These are phyloP conservation scores for Phaeoacremonium minimum DNA, from an alignment of 2,329 filamentous ascomycete species.

Conservation along the genomic window DNA sequence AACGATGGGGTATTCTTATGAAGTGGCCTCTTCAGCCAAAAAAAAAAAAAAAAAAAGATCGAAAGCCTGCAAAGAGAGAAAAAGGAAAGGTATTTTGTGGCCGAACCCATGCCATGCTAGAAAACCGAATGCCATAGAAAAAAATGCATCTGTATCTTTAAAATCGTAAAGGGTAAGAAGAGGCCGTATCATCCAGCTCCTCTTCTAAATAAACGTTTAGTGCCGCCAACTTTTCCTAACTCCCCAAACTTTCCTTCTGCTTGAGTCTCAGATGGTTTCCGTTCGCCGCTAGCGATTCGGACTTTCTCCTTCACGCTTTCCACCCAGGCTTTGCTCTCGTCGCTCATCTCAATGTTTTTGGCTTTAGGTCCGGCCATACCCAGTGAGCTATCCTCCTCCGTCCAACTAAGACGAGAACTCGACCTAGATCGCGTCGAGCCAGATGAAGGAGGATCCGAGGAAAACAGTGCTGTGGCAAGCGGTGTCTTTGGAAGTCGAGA, in stretches of 20 bases:
- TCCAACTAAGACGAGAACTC: conserved; percentile 52
- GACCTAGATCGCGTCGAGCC: conserved; percentile 43
- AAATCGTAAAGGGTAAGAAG: too few species aligned
- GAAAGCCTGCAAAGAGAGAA: neutral
- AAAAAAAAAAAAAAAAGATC: too few species aligned
- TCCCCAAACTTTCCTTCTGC: conserved; percentile 55
- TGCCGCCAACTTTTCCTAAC: conserved; percentile 67
- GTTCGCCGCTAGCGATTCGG: conserved; percentile 60
- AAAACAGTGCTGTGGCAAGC: conserved; percentile 19
- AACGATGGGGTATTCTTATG: neutral
- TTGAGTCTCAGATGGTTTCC: conserved; percentile 10
- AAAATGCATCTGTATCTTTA: too few species aligned
- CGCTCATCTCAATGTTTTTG: conserved; percentile 62
- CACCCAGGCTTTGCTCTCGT: conserved; percentile 75
- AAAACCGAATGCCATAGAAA: too few species aligned
- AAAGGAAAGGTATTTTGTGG: neutral
- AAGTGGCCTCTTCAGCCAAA: too few species aligned
- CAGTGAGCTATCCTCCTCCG: conserved; percentile 56
- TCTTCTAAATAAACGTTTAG: conserved; percentile 66
- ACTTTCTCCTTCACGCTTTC: conserved; percentile 80
- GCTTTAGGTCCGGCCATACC: conserved; percentile 68
- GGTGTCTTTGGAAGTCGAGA: conserved; percentile 36
- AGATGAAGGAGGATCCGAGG: conserved; percentile 37
- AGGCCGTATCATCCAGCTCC: conserved; percentile 3
- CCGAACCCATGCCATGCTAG: too few species aligned